phyloP scores from a whole-genome alignment of 2,329 filamentous ascomycete genomes.

The Fusarium chuoi region DNA sequence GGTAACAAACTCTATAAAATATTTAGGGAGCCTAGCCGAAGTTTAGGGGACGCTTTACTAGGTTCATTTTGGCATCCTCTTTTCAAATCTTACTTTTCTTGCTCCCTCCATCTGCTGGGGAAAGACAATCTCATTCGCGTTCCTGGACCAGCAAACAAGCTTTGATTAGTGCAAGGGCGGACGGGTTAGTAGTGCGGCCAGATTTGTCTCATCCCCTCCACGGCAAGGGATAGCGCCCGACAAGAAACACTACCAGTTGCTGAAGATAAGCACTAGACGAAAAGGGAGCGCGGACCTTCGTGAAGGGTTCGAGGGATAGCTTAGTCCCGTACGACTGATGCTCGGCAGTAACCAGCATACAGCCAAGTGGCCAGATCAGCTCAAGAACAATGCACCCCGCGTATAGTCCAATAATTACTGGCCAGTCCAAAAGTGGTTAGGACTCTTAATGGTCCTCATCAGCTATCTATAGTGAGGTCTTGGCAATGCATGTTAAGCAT shows the following conservation, averaged over 20 bases:
- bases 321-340: accelerated
- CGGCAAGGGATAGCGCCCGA: neutral
- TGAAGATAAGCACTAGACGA: neutral
- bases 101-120: no score
- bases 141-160: accelerated
- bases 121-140: accelerated
- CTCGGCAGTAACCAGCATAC: neutral
- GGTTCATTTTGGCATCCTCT: no score
- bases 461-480: no score
- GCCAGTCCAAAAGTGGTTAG: accelerated
- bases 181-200: neutral
- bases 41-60: no score
- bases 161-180: neutral
- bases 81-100: neutral
- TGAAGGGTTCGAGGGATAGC: neutral
- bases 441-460: no score
- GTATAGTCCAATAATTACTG: accelerated
- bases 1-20: no score
- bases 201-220: neutral
- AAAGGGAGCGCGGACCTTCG: accelerated
- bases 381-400: accelerated
- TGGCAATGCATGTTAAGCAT: accelerated
- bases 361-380: accelerated
- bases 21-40: no score
- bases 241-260: accelerated